Evolutionary conservation across 2,329 filamentous ascomycete species (phyloP).

Genomic region (Aspergillus pseudotamarii): DNA sequence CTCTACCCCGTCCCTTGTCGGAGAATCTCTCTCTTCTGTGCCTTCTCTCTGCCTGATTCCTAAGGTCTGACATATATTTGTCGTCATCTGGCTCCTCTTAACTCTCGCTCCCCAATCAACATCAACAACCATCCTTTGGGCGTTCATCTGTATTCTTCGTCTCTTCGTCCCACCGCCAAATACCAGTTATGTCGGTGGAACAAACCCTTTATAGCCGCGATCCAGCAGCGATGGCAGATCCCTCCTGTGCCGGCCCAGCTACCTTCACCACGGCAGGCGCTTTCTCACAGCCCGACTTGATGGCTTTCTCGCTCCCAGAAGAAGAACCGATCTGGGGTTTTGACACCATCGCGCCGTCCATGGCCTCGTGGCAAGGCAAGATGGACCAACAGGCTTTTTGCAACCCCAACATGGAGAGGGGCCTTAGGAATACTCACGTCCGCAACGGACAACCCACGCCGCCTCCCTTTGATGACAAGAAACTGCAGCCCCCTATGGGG

Average conservation of each 20-base stretch:
- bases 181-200: not conserved
- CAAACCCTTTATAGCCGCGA: not conserved
- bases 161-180: not conserved
- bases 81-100: not conserved
- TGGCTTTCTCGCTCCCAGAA: not conserved
- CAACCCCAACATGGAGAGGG: not conserved
- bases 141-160: not conserved
- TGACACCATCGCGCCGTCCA: not conserved
- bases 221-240: not conserved
- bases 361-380: not conserved
- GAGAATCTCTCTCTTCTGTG: not conserved
- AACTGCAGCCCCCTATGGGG: not conserved
- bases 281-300: not conserved
- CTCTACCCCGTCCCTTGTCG: not conserved
- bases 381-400: not conserved
- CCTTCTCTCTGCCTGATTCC: not conserved
- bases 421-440: conserved; percentile 37
- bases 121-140: not conserved
- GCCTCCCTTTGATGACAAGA: conserved; percentile 36
- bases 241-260: not conserved
- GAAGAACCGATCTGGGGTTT: not conserved
- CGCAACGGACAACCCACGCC: conserved; percentile 43
- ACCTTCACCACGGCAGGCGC: not conserved
- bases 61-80: not conserved
- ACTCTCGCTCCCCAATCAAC: not conserved